These are phyloP conservation scores for Elongisporangium undulatum DNA, from an alignment of 352 stramenopile species.

Conservation along the genomic window DNA sequence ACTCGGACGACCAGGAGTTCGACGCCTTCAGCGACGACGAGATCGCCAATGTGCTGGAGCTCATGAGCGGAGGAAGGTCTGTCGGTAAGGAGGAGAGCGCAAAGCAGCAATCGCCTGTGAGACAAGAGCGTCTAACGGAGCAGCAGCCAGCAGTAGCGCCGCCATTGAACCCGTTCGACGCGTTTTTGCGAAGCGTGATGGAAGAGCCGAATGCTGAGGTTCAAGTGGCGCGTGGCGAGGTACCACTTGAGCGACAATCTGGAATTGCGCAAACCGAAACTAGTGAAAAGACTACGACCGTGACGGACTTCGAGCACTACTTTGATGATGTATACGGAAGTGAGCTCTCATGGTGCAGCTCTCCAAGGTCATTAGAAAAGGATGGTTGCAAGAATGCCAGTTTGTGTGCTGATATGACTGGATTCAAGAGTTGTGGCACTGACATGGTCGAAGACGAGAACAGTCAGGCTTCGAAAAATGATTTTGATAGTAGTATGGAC, in stretches of 20 bases:
- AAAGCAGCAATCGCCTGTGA: background rate
- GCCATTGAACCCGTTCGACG: conserved; percentile 17
- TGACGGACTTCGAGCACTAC: background rate
- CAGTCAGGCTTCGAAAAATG: background rate
- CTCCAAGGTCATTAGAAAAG: background rate
- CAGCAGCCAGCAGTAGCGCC: conserved; percentile 8
- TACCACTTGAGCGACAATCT: background rate
- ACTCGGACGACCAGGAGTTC: conserved; percentile 33
- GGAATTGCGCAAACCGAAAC: background rate
- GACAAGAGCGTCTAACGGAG: background rate
- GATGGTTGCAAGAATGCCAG: background rate
- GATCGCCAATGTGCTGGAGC: conserved; percentile 33
- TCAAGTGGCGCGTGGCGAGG: background rate
- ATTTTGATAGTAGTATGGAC: background rate
- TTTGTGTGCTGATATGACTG: background rate
- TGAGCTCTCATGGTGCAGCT: background rate
- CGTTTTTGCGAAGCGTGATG: background rate
- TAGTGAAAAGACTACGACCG: background rate
- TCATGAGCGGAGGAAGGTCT: conserved; percentile 21
- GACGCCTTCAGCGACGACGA: conserved; percentile 36
- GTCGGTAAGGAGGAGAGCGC: conserved; percentile 3
- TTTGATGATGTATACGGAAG: conserved; percentile 3
- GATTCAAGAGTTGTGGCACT: background rate
- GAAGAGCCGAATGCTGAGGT: conserved; percentile 6
- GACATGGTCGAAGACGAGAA: background rate